These are phyloP conservation scores for Chalaropsis ovoidea DNA, from an alignment of 2,329 filamentous ascomycete species.

Conservation along the genomic window DNA sequence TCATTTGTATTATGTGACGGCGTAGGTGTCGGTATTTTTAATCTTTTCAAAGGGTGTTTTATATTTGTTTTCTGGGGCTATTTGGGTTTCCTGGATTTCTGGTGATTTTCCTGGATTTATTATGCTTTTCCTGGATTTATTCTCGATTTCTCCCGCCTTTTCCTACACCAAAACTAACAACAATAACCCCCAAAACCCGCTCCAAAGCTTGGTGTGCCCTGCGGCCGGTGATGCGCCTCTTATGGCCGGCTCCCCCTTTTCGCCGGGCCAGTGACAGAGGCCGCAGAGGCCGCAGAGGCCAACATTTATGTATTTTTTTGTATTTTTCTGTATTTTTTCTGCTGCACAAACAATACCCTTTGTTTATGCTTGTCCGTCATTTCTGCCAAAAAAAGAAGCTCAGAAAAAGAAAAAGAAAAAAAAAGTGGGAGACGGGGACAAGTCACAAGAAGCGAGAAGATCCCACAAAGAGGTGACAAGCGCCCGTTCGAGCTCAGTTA, in stretches of 20 bases:
- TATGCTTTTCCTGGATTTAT: not conserved
- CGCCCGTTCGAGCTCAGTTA: not conserved
- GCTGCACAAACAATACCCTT: constrained; percentile 8
- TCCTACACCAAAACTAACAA: not conserved
- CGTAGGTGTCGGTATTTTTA: not conserved
- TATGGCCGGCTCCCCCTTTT: not conserved
- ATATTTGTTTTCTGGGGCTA: not conserved
- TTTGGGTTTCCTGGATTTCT: not conserved
- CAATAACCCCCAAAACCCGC: not conserved
- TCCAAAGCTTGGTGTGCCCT: not conserved
- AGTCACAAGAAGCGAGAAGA: not conserved
- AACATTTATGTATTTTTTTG: not conserved
- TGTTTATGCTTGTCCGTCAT: not conserved
- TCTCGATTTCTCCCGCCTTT: not conserved
- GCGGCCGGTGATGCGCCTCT: not conserved
- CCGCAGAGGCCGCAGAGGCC: not conserved
- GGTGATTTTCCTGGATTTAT: not conserved
- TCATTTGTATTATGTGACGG: too few species aligned
- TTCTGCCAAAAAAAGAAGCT: constrained; percentile 7
- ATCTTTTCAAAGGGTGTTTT: not conserved
- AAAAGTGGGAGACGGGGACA: not conserved
- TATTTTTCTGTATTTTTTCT: not conserved
- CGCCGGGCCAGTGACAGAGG: not conserved
- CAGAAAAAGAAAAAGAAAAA: not conserved
- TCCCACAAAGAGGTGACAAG: not conserved